phyloP scores from a whole-genome alignment of 169 alveolate genomes.

The Plasmodium inui region DNA sequence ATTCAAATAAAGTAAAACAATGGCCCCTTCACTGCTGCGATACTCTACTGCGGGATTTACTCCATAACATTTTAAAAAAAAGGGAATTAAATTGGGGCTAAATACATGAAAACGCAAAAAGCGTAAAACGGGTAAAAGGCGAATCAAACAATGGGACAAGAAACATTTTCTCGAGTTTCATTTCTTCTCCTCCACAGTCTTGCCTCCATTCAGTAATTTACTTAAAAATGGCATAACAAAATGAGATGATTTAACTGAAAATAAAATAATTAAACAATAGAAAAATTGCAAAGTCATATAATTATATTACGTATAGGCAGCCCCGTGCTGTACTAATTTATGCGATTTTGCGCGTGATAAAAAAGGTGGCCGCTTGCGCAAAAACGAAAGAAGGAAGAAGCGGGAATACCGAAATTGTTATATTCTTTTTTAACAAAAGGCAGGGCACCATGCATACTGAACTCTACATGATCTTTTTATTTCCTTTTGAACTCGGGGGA shows the following conservation, averaged over 20 bases:
- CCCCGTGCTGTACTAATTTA: neutral
- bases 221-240: neutral
- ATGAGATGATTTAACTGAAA: neutral
- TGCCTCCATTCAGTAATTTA: neutral
- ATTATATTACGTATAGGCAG: neutral
- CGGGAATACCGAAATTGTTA: neutral
- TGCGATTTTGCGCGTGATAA: neutral
- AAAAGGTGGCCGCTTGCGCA: neutral
- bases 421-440: neutral
- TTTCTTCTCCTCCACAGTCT: neutral
- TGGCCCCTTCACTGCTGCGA: neutral
- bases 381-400: neutral
- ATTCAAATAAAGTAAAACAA: neutral
- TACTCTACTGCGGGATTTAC: neutral
- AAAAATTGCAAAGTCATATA: neutral
- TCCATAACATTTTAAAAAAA: neutral
- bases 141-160: neutral
- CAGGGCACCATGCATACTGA: neutral
- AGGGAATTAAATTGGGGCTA: neutral
- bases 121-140: neutral
- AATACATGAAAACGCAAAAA: neutral
- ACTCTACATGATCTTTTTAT: neutral
- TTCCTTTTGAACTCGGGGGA: neutral
- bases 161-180: constrained; percentile 1
- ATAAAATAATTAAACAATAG: neutral